Conservation (phyloP, 148 eudicot species). For the Chenopodium formosanum region DNA sequence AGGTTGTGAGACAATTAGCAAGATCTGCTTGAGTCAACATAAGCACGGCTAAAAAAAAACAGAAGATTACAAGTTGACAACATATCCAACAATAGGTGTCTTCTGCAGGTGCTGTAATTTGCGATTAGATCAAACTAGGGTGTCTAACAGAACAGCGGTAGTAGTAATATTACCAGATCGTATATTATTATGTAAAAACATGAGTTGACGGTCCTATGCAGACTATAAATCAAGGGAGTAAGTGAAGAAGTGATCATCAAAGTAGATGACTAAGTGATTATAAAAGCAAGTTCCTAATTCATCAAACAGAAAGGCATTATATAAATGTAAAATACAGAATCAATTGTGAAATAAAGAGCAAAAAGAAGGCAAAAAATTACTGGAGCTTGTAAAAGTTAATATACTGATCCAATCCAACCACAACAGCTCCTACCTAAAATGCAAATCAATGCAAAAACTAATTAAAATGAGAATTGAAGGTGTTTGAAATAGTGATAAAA, state of each 20-base stretch:
- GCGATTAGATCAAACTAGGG: neutral
- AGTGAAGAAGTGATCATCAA: neutral
- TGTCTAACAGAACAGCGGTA: neutral
- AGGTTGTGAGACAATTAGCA: neutral
- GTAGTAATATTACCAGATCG: neutral
- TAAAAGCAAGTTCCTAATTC: too few relatives aligned
- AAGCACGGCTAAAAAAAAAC: neutral
- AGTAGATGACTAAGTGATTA: neutral
- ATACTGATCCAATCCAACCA: slow-evolving; percentile 82
- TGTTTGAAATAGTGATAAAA: neutral
- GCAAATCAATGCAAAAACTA: neutral
- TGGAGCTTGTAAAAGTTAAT: slow-evolving; percentile 87
- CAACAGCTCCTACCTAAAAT: slow-evolving; percentile 90
- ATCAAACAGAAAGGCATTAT: neutral
- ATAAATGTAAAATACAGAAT: too few relatives aligned
- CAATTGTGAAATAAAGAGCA: too few relatives aligned
- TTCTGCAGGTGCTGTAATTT: neutral
- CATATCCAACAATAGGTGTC: neutral
- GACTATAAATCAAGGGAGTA: neutral
- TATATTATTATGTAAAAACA: too few relatives aligned
- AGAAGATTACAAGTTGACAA: neutral
- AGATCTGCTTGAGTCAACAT: neutral
- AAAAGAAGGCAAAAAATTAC: slow-evolving; percentile 38
- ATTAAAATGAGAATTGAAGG: neutral
- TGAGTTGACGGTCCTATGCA: too few relatives aligned